Base-by-base conservation (phyloP, 257 asterid species). In the Solanum dulcamara region DNA sequence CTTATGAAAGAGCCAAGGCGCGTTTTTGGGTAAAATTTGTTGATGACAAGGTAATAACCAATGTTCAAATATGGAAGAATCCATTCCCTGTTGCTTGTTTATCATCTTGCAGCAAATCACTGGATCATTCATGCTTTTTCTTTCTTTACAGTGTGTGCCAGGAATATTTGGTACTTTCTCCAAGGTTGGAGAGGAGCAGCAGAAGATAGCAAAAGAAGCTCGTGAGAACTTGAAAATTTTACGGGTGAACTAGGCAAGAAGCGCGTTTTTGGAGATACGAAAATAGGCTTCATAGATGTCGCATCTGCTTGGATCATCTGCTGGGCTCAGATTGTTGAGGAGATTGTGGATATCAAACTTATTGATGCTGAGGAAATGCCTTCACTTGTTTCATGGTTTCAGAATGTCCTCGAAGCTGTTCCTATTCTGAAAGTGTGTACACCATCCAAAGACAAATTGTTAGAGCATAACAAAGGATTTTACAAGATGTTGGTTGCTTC, bases 361-460 rank as follows among this genome's bases (percentile, higher is more conserved):
- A 42, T 89, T 7, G 88, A 85, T 60, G 86, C 86, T 26, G 89
- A 87, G 71, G 84, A 62, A 50, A 87, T 87, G 91, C 85, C 91
- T 40, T 72, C 55, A 57, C 88, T 87, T 30, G 46, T 70, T 60
- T 85, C 84, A 55, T 89, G 88, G 91, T 68, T 82, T 33, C 12
- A 85, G 12, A 33, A 79, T 12, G 85, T 85, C 57, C 89, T 89
- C 60, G 89, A 89, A 89, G 80, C 55, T 83, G 83, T 66, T 70
- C 89, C 91, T 14, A 13, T 67, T 13, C 40, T 89, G 57, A 67
- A 83, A 79, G 89, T 87, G 53, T 85, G 88, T 33, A 62, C 87
- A 30, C 88, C 88, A 2, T 70, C 87, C 22, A 20, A 44, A 44
- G 81, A 85, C 37, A 79, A 80, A 55, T 59, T 87, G 87, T 77